These are phyloP conservation scores for Backusella psychrophila DNA, from an alignment of 192 early-diverging fungal species.

Conservation along the genomic window DNA sequence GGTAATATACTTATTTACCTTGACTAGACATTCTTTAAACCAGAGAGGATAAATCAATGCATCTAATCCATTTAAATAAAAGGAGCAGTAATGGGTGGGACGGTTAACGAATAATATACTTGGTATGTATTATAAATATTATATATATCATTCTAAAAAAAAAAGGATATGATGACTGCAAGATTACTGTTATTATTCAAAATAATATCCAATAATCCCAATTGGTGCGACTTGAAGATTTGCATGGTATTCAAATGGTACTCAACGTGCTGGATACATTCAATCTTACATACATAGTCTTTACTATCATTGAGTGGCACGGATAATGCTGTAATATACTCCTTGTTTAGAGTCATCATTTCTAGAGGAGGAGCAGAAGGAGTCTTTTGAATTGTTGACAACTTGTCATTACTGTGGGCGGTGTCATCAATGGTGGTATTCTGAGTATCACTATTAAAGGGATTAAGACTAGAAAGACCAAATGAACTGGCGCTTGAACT, in stretches of 20 bases:
- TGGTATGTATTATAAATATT: not conserved
- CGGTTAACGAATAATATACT: not conserved
- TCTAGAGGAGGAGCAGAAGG: not conserved
- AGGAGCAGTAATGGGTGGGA: not conserved
- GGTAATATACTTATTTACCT: not conserved
- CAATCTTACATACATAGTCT: not conserved
- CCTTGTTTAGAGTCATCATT: not conserved
- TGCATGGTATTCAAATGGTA: not conserved
- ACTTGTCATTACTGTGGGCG: not conserved
- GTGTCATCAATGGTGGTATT: not conserved
- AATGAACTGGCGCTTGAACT: not conserved
- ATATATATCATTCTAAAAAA: not conserved
- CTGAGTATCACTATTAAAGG: not conserved
- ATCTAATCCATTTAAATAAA: not conserved
- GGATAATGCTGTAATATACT: not conserved
- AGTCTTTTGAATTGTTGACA: not conserved
- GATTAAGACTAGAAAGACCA: not conserved
- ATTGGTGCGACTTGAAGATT: not conserved
- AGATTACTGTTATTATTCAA: not conserved
- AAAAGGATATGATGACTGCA: not conserved
- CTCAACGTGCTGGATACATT: not conserved
- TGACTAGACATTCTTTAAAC: not conserved
- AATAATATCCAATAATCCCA: not conserved
- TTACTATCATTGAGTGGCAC: not conserved
- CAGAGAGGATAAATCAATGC: not conserved